phyloP scores from a whole-genome alignment of 106 monocot genomes.

The Allium fistulosum region DNA sequence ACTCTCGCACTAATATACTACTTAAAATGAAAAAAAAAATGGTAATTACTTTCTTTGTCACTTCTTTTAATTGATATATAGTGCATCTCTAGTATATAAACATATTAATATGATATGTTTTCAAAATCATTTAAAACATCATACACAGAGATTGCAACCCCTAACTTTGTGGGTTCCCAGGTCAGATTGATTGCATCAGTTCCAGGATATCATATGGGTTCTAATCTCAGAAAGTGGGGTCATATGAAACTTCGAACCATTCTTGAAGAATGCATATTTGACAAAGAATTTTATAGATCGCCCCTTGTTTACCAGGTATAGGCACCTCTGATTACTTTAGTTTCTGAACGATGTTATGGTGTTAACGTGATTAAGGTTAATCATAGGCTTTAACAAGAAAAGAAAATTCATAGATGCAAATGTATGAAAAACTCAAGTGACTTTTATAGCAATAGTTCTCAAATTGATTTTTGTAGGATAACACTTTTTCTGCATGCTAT shows the following conservation, averaged over 20 bases:
- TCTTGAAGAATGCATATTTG: slow-evolving; percentile 61
- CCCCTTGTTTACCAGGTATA: slow-evolving; percentile 90
- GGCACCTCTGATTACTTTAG: not conserved
- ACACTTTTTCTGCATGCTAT: too few relatives aligned
- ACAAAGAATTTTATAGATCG: slow-evolving; percentile 70
- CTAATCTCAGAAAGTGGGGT: slow-evolving; percentile 85
- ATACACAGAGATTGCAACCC: not conserved
- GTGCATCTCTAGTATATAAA: too few relatives aligned
- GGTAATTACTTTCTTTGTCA: too few relatives aligned
- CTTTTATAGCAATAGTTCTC: too few relatives aligned
- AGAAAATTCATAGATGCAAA: too few relatives aligned
- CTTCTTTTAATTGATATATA: not conserved
- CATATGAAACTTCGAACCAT: slow-evolving; percentile 83
- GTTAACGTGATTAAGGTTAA: too few relatives aligned
- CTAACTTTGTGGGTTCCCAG: slow-evolving; percentile 20
- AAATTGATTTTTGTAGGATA: too few relatives aligned
- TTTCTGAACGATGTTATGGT: too few relatives aligned
- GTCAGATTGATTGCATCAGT: slow-evolving; percentile 91
- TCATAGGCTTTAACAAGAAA: too few relatives aligned
- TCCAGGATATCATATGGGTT: slow-evolving; percentile 85
- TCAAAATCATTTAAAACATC: not conserved
- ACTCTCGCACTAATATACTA: too few relatives aligned
- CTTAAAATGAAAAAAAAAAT: too few relatives aligned
- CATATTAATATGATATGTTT: not conserved
- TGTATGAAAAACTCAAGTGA: too few relatives aligned